Percentiles rank a stretch among this genome's conserved stretches.
Evolutionary conservation across 2,329 filamentous ascomycete species (phyloP).

Genomic region (Alternaria hordeiaustralica): DNA sequence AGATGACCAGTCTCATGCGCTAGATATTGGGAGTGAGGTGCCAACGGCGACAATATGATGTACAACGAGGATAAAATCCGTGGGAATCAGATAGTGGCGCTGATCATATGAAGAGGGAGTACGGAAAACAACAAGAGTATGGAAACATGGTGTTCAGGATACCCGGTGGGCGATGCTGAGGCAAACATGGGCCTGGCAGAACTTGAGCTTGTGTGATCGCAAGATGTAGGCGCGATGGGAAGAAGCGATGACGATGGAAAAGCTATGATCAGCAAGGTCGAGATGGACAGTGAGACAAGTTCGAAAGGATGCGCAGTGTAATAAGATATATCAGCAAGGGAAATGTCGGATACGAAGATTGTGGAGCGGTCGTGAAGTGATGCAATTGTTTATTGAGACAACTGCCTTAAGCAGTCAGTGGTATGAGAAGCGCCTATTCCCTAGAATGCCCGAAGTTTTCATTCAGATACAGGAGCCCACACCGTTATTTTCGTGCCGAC

Average conservation of each 20-base stretch:
- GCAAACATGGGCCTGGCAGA: background rate
- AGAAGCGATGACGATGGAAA: background rate
- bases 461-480: constrained; percentile 42
- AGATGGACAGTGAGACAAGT: background rate
- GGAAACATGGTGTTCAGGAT: background rate
- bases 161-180: background rate
- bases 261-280: no score
- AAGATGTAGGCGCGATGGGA: background rate
- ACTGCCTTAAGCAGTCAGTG: constrained; percentile 45
- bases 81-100: no score
- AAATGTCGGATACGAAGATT: background rate
- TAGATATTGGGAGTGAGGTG: no score
- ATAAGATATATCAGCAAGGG: background rate
- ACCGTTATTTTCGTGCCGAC: constrained; percentile 46
- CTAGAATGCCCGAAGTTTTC: constrained; percentile 42
- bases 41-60: no score
- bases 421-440: constrained; percentile 44
- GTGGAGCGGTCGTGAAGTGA: constrained; percentile 33
- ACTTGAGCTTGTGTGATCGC: no score
- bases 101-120: no score
- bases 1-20: no score
- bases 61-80: no score
- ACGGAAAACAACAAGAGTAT: no score
- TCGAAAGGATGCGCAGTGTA: no score
- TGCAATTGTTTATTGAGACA: constrained; percentile 49